Conservation (phyloP, 805 yeast species). For the Cyberlindnera americana region DNA sequence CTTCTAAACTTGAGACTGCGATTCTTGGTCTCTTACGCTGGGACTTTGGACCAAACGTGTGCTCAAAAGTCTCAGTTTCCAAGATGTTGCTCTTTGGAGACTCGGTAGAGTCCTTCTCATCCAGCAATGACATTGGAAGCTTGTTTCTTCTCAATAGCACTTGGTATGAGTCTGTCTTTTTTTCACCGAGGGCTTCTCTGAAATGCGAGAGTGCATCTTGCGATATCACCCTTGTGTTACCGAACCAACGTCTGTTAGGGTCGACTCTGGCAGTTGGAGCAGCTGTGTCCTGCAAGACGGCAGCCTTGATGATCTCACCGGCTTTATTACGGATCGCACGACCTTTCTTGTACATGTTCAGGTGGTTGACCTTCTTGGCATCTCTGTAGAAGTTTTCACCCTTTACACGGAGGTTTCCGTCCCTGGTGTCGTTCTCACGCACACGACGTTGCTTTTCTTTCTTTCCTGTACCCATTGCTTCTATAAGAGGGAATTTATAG, state of each 20-base stretch:
- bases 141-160: constrained; percentile 85
- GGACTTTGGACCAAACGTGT: constrained; percentile 91
- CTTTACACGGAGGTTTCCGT: constrained; percentile 88
- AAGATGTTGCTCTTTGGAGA: constrained; percentile 77
- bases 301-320: constrained; percentile 86
- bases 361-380: constrained; percentile 84
- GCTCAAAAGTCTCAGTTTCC: constrained; percentile 81
- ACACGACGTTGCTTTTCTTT: constrained; percentile 85
- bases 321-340: constrained; percentile 79
- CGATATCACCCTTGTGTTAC: constrained; percentile 94
- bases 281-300: constrained; percentile 81
- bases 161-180: constrained; percentile 77
- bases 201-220: constrained; percentile 95
- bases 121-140: constrained; percentile 90
- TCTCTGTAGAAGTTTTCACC: constrained; percentile 97
- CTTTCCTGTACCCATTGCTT: constrained; percentile 91
- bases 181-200: constrained; percentile 89
- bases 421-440: constrained; percentile 77
- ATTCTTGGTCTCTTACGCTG: constrained; percentile 89
- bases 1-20: constrained; percentile 75
- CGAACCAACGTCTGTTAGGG: constrained; percentile 97
- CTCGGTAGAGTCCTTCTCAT: constrained; percentile 75
- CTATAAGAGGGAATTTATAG: too few species aligned
- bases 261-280: constrained; percentile 90
- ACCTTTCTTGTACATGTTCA: constrained; percentile 92